A percentile compares a stretch with the other conserved stretches of the same genome.
These are phyloP conservation scores for Didymella segeticola DNA, from an alignment of 2,329 filamentous ascomycete species.

Conservation along the genomic window DNA sequence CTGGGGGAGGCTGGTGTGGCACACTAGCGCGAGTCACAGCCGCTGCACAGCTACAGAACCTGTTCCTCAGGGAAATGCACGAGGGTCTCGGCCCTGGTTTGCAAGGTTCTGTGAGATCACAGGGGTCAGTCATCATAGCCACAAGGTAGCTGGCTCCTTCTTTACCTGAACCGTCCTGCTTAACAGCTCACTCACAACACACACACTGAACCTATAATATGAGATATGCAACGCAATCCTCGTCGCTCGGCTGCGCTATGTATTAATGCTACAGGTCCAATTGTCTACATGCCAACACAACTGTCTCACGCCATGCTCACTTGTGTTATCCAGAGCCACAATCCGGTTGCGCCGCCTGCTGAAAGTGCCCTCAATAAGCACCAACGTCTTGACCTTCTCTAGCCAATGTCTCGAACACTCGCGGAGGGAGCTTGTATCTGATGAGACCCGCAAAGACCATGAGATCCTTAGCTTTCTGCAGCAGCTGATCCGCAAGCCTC, in stretches of 20 bases:
- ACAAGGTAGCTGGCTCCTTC: background rate
- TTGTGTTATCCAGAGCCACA: conserved; percentile 1
- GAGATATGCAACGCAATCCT: background rate
- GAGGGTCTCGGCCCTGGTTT: background rate
- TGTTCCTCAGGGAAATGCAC: background rate
- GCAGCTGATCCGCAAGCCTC: conserved; percentile 68
- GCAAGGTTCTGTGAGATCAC: background rate
- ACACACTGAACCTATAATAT: background rate
- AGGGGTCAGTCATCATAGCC: background rate
- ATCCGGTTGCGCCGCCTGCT: conserved; percentile 2
- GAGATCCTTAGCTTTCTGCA: conserved; percentile 84
- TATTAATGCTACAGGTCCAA: background rate
- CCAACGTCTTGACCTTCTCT: conserved; percentile 65
- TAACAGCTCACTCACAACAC: background rate
- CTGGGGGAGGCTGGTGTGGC: conserved; percentile 13
- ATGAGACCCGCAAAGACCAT: conserved; percentile 95
- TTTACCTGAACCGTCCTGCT: background rate
- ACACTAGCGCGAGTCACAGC: conserved; percentile 3
- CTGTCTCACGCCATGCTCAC: background rate
- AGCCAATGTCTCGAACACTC: conserved; percentile 87
- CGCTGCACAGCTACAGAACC: background rate
- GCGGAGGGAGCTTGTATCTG: conserved; percentile 84
- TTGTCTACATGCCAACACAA: conserved; percentile 4
- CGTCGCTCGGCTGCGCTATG: background rate
- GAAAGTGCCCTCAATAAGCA: conserved; percentile 30